Evolutionary conservation across 495 filamentous ascomycete genomes (phyloP), one percentile per base, ranked within the genome.

Genomic region (Penicillium arizonense): DNA sequence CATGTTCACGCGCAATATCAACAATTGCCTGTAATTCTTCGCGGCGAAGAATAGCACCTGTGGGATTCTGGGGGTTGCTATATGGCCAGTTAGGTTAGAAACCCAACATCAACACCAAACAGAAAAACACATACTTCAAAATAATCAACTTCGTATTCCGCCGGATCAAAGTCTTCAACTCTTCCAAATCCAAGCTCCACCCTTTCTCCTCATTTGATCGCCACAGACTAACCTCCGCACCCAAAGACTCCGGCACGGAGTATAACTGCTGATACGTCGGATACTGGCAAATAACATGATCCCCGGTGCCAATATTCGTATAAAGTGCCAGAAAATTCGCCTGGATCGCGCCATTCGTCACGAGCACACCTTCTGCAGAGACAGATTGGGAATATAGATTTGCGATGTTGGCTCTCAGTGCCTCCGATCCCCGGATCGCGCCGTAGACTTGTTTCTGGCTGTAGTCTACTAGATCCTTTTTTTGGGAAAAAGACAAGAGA

Each of bases 201-300:
- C 76, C 75, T 35, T 87, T 76, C 10, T 80, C 73, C 26, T 79
- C 75, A 49, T 77, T 79, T 14, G 90, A 74, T 63, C 81, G 81
- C 91, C 91, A 96, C 18, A 91, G 63, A 44, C 82, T 83, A 4
- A 96, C 88, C 52, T 90, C 82, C 1, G 90, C 91, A 0, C 91
- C 91, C 2, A 96, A 71, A 28, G 84, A 87, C 53, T 76, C 77
- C 0, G 91, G 88, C 4, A 95, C 81, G 13, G 81, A 72, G 59
- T 93, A 95, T 1, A 96, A 77, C 61, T 95, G 90, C 63, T 93
- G 88, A 63, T 96, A 96, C 10, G 90, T 93, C 2, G 91, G 91
- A 62, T 90, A 87, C 42, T 95, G 87, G 56, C 89, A 94, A 33
- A 96, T 82, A 24, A 95, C 88, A 74, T 96, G 91, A 51, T 95